phyloP scores from a whole-genome alignment of 345 rosid genomes.

The Eucalyptus pauciflora region DNA sequence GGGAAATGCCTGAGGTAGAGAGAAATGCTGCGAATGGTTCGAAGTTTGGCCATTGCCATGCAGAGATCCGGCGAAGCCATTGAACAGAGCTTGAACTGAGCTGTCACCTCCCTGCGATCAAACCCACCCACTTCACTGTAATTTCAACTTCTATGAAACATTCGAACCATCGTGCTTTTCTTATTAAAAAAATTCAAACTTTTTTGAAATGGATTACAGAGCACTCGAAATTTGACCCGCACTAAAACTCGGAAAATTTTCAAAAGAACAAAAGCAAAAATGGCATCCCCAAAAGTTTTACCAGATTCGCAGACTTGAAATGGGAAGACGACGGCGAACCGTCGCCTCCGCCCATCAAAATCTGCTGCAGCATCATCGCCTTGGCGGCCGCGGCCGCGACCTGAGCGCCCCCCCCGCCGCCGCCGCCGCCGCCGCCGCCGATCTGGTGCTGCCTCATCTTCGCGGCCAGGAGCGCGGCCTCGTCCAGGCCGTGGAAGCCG shows the following conservation, averaged over 20 bases:
- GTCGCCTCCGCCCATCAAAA: slow-evolving; percentile 38
- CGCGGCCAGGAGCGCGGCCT: slow-evolving; percentile 18
- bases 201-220: neutral
- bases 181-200: neutral
- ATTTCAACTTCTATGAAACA: neutral
- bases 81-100: slow-evolving; percentile 34
- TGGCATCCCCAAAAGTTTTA: neutral
- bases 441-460: slow-evolving; percentile 40
- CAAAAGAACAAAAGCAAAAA: neutral
- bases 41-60: slow-evolving; percentile 23
- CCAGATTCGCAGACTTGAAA: slow-evolving; percentile 17
- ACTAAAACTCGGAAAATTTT: neutral
- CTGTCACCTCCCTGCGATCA: slow-evolving; percentile 23
- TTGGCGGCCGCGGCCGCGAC: slow-evolving; percentile 10
- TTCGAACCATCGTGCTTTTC: neutral
- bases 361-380: slow-evolving; percentile 39
- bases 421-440: slow-evolving; percentile 17
- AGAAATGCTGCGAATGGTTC: slow-evolving; percentile 34
- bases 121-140: neutral
- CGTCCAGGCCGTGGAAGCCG: slow-evolving; percentile 28
- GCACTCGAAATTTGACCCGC: neutral
- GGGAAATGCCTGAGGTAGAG: neutral
- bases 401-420: neutral
- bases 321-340: slow-evolving; percentile 7
- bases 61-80: slow-evolving; percentile 50